Conservation (phyloP, 73 alveolate genomes). For the Paramecium caudatum region DNA sequence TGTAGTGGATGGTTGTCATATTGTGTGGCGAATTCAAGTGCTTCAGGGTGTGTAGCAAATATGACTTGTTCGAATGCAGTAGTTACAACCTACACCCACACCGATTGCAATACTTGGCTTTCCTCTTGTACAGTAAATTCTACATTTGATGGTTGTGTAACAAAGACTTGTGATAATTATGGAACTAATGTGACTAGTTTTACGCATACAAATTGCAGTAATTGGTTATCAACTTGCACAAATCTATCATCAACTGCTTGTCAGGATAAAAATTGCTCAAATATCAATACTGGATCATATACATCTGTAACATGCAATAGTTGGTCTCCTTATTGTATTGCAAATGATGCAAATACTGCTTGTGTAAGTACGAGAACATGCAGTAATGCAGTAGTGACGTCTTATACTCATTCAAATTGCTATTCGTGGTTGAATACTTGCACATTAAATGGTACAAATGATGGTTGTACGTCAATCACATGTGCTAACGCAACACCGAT, state of each 20-base stretch:
- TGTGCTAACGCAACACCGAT: constrained; percentile 16
- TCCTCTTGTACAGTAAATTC: constrained; percentile 50
- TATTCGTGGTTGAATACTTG: constrained; percentile 1
- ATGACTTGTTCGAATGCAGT: constrained; percentile 20
- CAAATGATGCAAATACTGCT: background rate
- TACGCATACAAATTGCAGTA: constrained; percentile 26
- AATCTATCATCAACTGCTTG: constrained; percentile 8
- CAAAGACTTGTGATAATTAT: constrained; percentile 20
- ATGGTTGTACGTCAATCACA: background rate
- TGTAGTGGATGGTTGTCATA: constrained; percentile 37
- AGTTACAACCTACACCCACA: background rate
- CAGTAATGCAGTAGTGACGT: too few species aligned
- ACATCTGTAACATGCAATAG: background rate
- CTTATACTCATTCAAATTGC: constrained; percentile 32
- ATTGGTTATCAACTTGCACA: constrained; percentile 23
- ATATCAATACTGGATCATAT: background rate
- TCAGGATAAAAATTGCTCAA: background rate
- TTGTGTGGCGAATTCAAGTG: constrained; percentile 15
- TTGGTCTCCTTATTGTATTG: constrained; percentile 38
- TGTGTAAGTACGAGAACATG: constrained; percentile 40
- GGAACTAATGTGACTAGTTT: background rate
- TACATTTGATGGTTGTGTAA: constrained; percentile 33
- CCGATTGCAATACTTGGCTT: constrained; percentile 3
- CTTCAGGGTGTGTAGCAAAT: constrained; percentile 2
- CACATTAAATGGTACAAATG: background rate